These are phyloP conservation scores for Luffa aegyptiaca DNA, from an alignment of 306 rosid genomes.

Conservation along the genomic window DNA sequence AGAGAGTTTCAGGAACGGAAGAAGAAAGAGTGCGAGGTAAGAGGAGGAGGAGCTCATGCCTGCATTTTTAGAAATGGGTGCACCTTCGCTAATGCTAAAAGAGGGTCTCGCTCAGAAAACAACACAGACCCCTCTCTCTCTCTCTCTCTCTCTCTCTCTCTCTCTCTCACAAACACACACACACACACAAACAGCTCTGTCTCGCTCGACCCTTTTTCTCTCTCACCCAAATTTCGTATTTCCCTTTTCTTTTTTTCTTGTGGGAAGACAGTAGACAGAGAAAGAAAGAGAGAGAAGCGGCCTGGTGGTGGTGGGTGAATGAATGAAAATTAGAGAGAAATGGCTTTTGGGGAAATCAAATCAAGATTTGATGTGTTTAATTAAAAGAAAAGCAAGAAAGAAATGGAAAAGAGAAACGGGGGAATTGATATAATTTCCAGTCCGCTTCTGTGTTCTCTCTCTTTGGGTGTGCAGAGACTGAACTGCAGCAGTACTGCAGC, in stretches of 20 bases:
- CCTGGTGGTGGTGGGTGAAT: slow-evolving; percentile 4
- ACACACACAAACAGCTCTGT: not conserved
- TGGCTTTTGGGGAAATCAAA: slow-evolving; percentile 41
- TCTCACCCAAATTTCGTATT: slow-evolving; percentile 23
- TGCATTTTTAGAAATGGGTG: slow-evolving; percentile 38
- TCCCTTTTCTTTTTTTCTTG: slow-evolving; percentile 13
- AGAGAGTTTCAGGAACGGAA: not conserved
- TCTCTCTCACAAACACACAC: too few species aligned
- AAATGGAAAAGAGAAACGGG: slow-evolving; percentile 12
- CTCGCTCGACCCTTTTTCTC: slow-evolving; percentile 3
- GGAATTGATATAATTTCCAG: not conserved
- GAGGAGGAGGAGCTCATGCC: slow-evolving; percentile 33
- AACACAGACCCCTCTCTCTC: slow-evolving; percentile 14
- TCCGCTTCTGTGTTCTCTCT: not conserved
- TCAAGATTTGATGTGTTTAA: slow-evolving; percentile 17
- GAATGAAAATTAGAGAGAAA: slow-evolving; percentile 5
- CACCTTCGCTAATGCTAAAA: slow-evolving; percentile 66
- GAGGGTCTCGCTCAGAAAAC: slow-evolving; percentile 39
- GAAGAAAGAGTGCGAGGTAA: slow-evolving; percentile 16
- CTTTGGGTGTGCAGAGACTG: slow-evolving; percentile 26
- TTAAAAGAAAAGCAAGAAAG: not conserved
- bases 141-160: not conserved
- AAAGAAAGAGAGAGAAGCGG: not conserved
- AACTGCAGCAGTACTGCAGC: slow-evolving; percentile 53
- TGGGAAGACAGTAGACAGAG: not conserved